Evolutionary conservation across 1,284 basidiomycete species (phyloP).

Genomic region (Puccinia triticina): DNA sequence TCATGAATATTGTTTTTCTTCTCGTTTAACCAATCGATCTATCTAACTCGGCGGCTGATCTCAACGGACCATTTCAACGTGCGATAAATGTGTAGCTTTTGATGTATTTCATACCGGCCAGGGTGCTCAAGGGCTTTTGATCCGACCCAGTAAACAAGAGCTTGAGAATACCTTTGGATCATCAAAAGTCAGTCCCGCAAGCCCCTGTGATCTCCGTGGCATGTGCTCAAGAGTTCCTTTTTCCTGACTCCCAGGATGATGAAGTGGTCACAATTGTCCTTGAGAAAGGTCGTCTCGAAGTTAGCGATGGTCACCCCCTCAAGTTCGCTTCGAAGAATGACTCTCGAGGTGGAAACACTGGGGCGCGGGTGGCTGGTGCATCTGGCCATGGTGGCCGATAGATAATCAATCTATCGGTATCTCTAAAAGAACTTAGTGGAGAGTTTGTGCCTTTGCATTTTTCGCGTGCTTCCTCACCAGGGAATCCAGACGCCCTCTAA

Average conservation of each 20-base stretch:
- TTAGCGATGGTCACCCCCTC: conserved; percentile 36
- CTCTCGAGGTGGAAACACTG: conserved; percentile 30
- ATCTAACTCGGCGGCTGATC: conserved; percentile 57
- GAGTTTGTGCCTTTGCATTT: too few species aligned
- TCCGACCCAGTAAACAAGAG: conserved; percentile 73
- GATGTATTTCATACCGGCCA: conserved; percentile 67
- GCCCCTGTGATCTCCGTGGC: not conserved
- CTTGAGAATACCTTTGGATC: conserved; percentile 72
- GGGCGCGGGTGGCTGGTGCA: not conserved
- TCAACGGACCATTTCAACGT: conserved; percentile 16
- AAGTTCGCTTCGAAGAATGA: conserved; percentile 50
- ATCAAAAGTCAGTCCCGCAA: conserved; percentile 64
- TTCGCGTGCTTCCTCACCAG: too few species aligned
- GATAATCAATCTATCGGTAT: not conserved
- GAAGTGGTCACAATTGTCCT: conserved; percentile 69
- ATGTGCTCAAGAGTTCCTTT: not conserved
- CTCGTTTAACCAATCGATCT: conserved; percentile 12
- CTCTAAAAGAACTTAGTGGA: not conserved
- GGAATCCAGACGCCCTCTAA: too few species aligned
- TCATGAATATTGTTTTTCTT: conserved; percentile 14
- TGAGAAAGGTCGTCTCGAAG: conserved; percentile 68
- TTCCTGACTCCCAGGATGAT: conserved; percentile 15
- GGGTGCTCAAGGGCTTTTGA: conserved; percentile 72
- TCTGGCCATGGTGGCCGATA: conserved; percentile 42
- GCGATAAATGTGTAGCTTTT: conserved; percentile 60